Evolutionary conservation across 2,329 filamentous ascomycete genomes (phyloP).

Genomic region (Tolypocladium guangdongense): DNA sequence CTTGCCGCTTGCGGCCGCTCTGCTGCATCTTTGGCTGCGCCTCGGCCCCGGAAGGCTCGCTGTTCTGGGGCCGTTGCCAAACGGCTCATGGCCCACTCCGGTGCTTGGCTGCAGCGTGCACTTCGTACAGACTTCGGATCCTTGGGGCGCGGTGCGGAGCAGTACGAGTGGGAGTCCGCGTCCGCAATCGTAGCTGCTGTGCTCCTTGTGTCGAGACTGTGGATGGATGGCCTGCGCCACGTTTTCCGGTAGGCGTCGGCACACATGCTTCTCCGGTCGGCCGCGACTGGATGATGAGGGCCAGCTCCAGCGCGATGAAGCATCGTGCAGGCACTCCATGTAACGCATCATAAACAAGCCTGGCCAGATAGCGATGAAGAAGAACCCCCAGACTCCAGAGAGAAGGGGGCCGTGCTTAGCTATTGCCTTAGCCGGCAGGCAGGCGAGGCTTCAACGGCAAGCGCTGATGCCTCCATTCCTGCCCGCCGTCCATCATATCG

Average conservation of each 20-base stretch:
- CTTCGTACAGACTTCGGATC: not conserved
- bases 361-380: not conserved
- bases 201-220: not conserved
- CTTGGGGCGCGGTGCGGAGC: not conserved
- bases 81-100: too few species aligned
- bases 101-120: not conserved
- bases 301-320: not conserved
- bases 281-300: not conserved
- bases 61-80: not conserved
- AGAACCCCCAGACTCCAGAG: not conserved
- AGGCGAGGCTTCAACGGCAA: not conserved
- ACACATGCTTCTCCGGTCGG: not conserved
- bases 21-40: not conserved
- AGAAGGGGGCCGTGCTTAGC: not conserved
- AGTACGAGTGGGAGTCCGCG: not conserved
- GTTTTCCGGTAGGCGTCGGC: not conserved
- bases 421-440: not conserved
- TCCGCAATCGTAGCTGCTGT: not conserved
- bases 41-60: not conserved
- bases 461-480: not conserved
- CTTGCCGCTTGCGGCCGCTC: not conserved
- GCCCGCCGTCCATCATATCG: not conserved
- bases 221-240: not conserved
- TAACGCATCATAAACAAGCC: not conserved
- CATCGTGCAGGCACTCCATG: not conserved